These are phyloP conservation scores for Polygonum aviculare DNA, from an alignment of 148 eudicot genomes.

Conservation along the genomic window DNA sequence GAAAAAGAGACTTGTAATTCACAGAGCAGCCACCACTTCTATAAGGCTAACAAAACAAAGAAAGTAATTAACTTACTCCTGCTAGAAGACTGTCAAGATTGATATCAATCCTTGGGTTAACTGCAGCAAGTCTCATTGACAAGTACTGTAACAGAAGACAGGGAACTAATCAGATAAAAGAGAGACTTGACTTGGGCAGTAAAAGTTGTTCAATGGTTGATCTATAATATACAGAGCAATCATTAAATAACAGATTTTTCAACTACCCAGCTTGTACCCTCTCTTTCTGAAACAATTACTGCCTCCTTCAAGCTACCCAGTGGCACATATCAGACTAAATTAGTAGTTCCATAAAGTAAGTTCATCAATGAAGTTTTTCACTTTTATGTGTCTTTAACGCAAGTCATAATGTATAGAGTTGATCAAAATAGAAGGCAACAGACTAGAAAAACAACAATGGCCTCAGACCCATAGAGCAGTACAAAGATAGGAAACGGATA, in stretches of 20 bases:
- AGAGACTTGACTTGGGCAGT: background rate
- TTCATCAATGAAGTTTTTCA: background rate
- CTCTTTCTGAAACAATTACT: background rate
- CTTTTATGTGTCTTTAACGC: background rate
- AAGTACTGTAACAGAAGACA: slow-evolving; percentile 46
- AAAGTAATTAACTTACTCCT: slow-evolving; percentile 44
- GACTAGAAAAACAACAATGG: background rate
- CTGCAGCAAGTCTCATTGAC: slow-evolving; percentile 98
- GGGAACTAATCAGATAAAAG: slow-evolving; percentile 1
- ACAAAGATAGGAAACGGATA: background rate
- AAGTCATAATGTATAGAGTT: background rate
- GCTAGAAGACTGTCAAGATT: slow-evolving; percentile 67
- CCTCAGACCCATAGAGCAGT: background rate
- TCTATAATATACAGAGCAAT: background rate
- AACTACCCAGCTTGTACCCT: background rate
- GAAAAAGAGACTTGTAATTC: background rate
- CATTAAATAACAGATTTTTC: background rate
- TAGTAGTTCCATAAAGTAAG: background rate
- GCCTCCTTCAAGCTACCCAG: background rate
- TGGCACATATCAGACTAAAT: background rate
- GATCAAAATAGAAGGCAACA: background rate
- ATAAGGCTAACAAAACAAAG: background rate
- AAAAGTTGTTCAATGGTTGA: background rate
- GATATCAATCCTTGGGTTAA: slow-evolving; percentile 78
- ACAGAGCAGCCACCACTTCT: background rate